Evolutionary conservation across 257 asterid genomes (phyloP), one percentile per base, ranked within the genome.

Genomic region (Nicotiana obtusifolia): DNA sequence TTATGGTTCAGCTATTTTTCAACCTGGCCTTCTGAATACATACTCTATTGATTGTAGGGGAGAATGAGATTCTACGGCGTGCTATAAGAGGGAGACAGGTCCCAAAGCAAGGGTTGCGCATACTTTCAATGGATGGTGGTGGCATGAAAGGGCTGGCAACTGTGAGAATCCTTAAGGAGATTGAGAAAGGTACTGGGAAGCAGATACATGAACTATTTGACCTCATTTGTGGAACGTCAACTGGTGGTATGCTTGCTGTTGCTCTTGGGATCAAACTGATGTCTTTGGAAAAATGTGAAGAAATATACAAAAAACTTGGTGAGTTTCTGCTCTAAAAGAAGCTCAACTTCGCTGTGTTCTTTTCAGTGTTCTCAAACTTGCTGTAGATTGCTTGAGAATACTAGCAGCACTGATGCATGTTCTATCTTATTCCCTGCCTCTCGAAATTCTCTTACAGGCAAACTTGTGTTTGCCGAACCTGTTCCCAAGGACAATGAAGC

Each of bases 121-220:
- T 96, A 86, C 97, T 96, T 83, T 59, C 98, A 76, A 94, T 96
- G 99, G 99, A 96, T 89, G 99, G 99, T 77, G 99, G 99, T 22
- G 99, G 99, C 88, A 96, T 96, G 99, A 96, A 96, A 90, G 98
- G 99, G 86, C 90, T 96, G 87, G 97, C 97, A 64, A 96, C 99
- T n/a, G 97, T 96, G 81, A 90, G 87, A 89, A 93, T 96, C 88
- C 95, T 96, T 62, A 94, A 86, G 84, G 97, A 93, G 89, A 96
- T 96, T 26, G 99, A 94, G 89, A 94, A 87, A 88, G 91, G 98
- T 61, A 90, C 98, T 81, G 99, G 99, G 85, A 96, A 94, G 88
- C 97, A 90, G 82, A 96, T 96, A 85, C 95, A 96, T 81, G 99
- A 96, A 88, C 93, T 96, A 49, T 96, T 96, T 86, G 99, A 96